Evolutionary conservation across 2,329 filamentous ascomycete species (phyloP).

Genomic region (Lachnum nothofagi): DNA sequence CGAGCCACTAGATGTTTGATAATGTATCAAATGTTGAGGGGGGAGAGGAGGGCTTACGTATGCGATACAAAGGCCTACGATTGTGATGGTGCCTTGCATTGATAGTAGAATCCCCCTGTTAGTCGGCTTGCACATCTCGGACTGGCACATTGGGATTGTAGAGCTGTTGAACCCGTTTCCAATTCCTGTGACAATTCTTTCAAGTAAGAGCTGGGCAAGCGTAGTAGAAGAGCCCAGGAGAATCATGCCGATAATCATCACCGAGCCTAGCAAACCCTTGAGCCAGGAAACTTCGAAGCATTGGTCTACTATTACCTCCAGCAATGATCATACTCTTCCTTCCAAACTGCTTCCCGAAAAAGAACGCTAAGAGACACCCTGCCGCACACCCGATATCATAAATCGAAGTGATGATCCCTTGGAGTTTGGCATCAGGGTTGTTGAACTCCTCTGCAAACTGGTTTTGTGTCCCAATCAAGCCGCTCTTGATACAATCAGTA

Average conservation of each 20-base stretch:
- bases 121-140: slow-evolving; percentile 23
- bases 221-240: slow-evolving; percentile 38
- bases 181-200: slow-evolving; percentile 42
- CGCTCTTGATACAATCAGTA: background rate
- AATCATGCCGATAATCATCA: slow-evolving; percentile 42
- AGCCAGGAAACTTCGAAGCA: slow-evolving; percentile 60
- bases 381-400: no score
- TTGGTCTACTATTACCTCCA: no score
- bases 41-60: slow-evolving; percentile 19
- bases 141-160: slow-evolving; percentile 35
- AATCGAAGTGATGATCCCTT: no score
- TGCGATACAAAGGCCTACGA: slow-evolving; percentile 43
- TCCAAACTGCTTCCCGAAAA: no score
- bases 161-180: slow-evolving; percentile 38
- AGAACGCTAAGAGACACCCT: no score
- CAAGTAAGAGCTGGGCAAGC: slow-evolving; percentile 41
- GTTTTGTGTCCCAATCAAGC: no score
- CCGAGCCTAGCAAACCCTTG: slow-evolving; percentile 54
- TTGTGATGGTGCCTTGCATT: slow-evolving; percentile 41
- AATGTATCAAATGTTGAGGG: background rate
- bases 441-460: no score
- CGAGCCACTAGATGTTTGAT: slow-evolving; percentile 30
- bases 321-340: no score
- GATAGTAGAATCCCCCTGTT: slow-evolving; percentile 43
- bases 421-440: no score